These are phyloP conservation scores for Pseudonitzschia delicatissima DNA, from an alignment of 108 stramenopile genomes.

Conservation along the genomic window DNA sequence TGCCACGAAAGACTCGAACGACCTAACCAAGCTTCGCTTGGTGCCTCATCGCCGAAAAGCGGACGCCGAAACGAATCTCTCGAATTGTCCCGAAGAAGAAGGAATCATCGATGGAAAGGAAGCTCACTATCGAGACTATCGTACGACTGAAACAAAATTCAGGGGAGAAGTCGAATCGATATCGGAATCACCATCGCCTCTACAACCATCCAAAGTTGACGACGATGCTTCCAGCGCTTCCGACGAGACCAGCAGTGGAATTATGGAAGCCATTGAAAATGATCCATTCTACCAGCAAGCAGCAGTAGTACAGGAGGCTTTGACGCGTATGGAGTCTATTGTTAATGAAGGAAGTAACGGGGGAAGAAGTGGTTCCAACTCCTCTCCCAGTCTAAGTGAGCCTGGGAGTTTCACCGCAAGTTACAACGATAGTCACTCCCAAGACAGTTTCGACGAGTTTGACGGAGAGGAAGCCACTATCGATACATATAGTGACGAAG, in stretches of 20 bases:
- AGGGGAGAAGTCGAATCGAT: too few species aligned
- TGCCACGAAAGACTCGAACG: background rate
- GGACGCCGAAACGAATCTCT: too few species aligned
- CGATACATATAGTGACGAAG: background rate
- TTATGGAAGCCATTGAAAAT: conserved; percentile 5
- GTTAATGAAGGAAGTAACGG: background rate
- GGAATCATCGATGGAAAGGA: too few species aligned
- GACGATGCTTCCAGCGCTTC: too few species aligned
- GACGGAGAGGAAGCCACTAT: background rate
- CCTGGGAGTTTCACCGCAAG: background rate
- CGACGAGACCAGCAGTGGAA: background rate
- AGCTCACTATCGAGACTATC: too few species aligned
- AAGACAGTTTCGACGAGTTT: background rate
- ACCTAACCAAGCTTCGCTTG: background rate
- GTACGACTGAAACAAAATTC: too few species aligned
- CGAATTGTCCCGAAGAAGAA: too few species aligned
- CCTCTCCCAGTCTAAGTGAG: too few species aligned
- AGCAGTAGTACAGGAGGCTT: background rate
- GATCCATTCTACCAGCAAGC: conserved; percentile 2
- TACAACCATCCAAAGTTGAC: too few species aligned
- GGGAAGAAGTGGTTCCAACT: background rate
- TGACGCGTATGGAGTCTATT: background rate
- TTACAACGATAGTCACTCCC: background rate
- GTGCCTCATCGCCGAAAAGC: background rate
- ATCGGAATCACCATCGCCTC: too few species aligned